Evolutionary conservation across 331 rosid genomes (phyloP), one percentile per base, ranked within the genome.

Genomic region (Erythrophleum ivorense): DNA sequence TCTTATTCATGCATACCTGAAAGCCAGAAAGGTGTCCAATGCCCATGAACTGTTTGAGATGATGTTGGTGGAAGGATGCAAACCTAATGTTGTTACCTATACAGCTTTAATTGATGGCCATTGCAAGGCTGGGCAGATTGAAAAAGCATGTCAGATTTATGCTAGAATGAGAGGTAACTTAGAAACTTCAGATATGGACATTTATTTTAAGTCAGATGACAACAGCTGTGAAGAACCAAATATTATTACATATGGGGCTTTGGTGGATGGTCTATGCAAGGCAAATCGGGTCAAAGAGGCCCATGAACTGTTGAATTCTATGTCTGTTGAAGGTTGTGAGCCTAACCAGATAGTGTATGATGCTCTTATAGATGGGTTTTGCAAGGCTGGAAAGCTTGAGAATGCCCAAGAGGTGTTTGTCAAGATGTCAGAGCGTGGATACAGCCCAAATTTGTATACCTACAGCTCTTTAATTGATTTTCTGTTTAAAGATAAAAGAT

Each of bases 221-320:
- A 80, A 80, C 48, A 63, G 73, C 73, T 69, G 78, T 18, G 82
- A 82, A 58, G 75, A 80, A 78, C 97, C 97, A 82, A 91, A 91
- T 84, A 90, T 93, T 68, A 80, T 88, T 75, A 95, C 98, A 7
- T 89, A 85, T 77, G 98, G 98, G 82, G 98, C 98, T 71, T 82
- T 95, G 88, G 92, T 95, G 85, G 98, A 95, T 91, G 98, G 98
- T 87, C 91, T 95, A 82, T 95, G 98, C 85, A 95, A 95, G 89
- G 96, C 98, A 49, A 87, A 90, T 85, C 90, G 85, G 85, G 91
- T 92, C 59, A 87, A 87, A 85, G 92, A 90, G 84, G 98, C 98
- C 58, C 62, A 78, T 48, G 89, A 90, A 60, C 79, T 95, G 41
- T 82, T 95, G 77, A 89, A 90, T 84, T 80, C 91, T 71, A 91